A percentile compares a stretch with the other conserved stretches of the same genome.
Conservation (phyloP, 208 protist species). For the Wallacemonas rigidus region DNA sequence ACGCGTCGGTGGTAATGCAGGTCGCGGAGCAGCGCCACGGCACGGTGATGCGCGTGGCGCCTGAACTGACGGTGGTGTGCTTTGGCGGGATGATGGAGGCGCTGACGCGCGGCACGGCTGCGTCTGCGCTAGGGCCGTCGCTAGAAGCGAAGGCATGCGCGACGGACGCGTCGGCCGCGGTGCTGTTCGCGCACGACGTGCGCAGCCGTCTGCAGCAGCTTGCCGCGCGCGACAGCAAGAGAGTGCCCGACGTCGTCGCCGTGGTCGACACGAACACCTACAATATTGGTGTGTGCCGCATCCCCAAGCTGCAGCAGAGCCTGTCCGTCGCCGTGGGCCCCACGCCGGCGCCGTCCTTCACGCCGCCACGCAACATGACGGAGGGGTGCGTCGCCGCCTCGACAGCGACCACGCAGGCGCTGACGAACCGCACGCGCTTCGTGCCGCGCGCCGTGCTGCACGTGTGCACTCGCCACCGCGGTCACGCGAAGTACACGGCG, state of each 20-base stretch:
- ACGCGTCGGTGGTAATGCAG: constrained; percentile 1
- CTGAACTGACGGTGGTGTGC: background rate
- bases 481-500: constrained; percentile 8
- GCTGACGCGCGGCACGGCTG: constrained; percentile 1
- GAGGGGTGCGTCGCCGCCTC: constrained; percentile 12
- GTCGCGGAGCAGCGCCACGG: constrained; percentile 2
- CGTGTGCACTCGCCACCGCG: background rate
- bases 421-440: constrained; percentile 19
- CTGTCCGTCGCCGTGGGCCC: constrained; percentile 2
- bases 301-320: background rate
- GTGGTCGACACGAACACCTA: constrained; percentile 12
- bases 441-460: constrained; percentile 24
- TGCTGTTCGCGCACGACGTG: constrained; percentile 15
- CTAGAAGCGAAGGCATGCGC: background rate
- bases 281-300: background rate
- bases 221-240: background rate
- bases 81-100: constrained; percentile 8
- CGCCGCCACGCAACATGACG: background rate
- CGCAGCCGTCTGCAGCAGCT: constrained; percentile 3
- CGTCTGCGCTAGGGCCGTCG: background rate
- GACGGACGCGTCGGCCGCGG: constrained; percentile 6
- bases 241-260: constrained; percentile 3
- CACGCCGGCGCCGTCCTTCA: background rate
- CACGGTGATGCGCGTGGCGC: background rate
- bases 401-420: constrained; percentile 19